These are phyloP conservation scores for Panaeolus papilionaceus DNA, from an alignment of 768 basidiomycete species.

Conservation along the genomic window DNA sequence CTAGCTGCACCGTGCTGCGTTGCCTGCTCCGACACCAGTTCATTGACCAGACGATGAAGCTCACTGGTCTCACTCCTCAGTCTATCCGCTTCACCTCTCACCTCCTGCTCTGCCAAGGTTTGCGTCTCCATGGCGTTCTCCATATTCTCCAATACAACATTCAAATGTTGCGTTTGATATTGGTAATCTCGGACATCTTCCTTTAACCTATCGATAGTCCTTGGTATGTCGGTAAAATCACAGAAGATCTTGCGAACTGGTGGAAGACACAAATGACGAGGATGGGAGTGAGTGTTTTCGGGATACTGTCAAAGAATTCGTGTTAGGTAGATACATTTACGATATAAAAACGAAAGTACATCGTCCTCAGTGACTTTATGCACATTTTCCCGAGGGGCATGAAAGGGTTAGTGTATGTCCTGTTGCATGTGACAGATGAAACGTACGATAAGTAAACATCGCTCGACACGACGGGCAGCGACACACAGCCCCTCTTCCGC, in stretches of 20 bases:
- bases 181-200: background rate
- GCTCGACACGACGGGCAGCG: background rate
- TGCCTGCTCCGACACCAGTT: background rate
- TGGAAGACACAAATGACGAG: background rate
- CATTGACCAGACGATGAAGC: background rate
- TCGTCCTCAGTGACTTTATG: background rate
- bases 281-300: background rate
- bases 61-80: background rate
- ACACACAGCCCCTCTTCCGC: background rate
- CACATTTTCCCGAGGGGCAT: background rate
- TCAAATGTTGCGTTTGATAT: background rate
- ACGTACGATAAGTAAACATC: background rate
- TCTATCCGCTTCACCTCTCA: background rate
- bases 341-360: background rate
- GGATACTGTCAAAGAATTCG: background rate
- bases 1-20: background rate
- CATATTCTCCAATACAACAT: background rate
- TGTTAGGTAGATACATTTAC: background rate
- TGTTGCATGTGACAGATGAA: background rate
- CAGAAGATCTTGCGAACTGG: slow-evolving; percentile 2
- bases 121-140: background rate
- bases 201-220: background rate
- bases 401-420: background rate
- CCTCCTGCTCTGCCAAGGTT: background rate
- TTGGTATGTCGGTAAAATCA: background rate